A percentile compares a stretch with the other conserved stretches of the same genome.
These are phyloP conservation scores for Daldinia decipiens DNA, from an alignment of 495 filamentous ascomycete genomes.

Conservation along the genomic window DNA sequence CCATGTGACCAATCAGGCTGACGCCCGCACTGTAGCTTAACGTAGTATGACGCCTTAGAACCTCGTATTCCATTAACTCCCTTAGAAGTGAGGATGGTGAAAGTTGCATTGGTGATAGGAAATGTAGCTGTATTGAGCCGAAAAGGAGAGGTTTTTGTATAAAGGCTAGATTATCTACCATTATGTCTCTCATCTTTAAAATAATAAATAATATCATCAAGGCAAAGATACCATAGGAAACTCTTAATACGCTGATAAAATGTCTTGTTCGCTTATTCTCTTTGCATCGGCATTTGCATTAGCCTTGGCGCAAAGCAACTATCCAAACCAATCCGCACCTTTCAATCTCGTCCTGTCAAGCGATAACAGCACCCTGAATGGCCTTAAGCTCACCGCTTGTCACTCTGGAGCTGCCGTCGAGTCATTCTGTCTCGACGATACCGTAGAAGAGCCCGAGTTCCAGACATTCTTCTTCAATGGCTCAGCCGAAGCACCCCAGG, in stretches of 20 bases:
- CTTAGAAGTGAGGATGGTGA: not conserved
- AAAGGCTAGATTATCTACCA: not conserved
- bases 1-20: conserved; percentile 29
- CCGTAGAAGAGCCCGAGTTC: conserved; percentile 10
- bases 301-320: conserved; percentile 25
- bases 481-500: conserved; percentile 15
- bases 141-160: not conserved
- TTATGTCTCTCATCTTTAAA: not conserved
- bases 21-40: conserved; percentile 32
- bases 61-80: conserved; percentile 32
- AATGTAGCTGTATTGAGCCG: not conserved
- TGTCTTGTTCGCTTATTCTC: conserved; percentile 18
- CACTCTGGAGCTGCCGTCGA: conserved; percentile 39
- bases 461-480: conserved; percentile 42
- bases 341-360: conserved; percentile 42
- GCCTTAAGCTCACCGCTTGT: conserved; percentile 33
- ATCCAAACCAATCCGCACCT: conserved; percentile 39
- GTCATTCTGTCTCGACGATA: conserved; percentile 27
- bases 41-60: conserved; percentile 26
- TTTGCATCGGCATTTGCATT: conserved; percentile 20
- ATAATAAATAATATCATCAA: not conserved
- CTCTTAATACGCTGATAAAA: not conserved
- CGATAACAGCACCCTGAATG: conserved; percentile 32
- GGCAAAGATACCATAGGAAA: not conserved
- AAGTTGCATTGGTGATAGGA: not conserved